phyloP scores from a whole-genome alignment of 805 yeast species.

The Metschnikowia peoriensis region DNA sequence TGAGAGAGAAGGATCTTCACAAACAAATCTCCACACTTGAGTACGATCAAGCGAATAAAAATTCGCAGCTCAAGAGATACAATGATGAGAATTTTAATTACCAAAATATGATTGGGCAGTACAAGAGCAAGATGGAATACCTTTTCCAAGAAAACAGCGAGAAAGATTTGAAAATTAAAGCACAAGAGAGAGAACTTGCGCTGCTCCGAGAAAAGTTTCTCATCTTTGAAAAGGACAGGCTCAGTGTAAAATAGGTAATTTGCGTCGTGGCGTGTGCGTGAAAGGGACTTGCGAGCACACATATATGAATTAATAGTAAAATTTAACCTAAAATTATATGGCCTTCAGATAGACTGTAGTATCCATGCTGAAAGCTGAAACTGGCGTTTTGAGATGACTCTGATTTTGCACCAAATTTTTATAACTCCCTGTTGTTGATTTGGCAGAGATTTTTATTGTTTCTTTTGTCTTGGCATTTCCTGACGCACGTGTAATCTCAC shows the following conservation, averaged over 20 bases:
- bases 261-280: background rate
- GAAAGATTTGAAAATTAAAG: constrained; percentile 43
- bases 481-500: constrained; percentile 1
- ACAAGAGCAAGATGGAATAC: constrained; percentile 38
- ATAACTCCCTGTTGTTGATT: background rate
- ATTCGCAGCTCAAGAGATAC: constrained; percentile 48
- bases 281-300: too few species aligned
- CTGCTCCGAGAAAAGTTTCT: constrained; percentile 51
- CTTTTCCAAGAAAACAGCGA: constrained; percentile 39
- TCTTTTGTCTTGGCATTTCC: background rate
- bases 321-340: too few species aligned
- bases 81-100: constrained; percentile 58
- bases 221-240: constrained; percentile 6
- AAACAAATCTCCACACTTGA: constrained; percentile 54
- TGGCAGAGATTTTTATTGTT: background rate
- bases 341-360: too few species aligned
- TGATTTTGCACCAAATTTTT: background rate
- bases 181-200: constrained; percentile 55
- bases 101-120: constrained; percentile 48
- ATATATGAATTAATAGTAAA: too few species aligned
- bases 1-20: constrained; percentile 48
- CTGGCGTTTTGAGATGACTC: too few species aligned
- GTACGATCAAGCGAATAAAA: constrained; percentile 50
- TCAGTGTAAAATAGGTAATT: background rate
- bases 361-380: too few species aligned